Conservation (phyloP, 2,329 filamentous ascomycete species). For the Colletotrichum cuscutae region DNA sequence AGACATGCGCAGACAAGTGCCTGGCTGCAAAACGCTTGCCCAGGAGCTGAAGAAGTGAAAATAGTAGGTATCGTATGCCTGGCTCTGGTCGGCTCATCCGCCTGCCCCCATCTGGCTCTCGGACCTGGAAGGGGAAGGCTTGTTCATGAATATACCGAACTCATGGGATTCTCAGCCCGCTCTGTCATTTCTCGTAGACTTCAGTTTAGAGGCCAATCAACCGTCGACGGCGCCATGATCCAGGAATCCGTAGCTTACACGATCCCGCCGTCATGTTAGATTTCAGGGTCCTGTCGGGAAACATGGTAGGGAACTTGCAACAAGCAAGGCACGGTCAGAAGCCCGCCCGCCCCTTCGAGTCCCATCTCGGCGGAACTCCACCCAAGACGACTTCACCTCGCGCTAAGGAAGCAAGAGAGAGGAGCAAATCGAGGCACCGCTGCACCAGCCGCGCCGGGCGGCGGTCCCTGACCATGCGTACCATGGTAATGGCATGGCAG, state of each 20-base stretch:
- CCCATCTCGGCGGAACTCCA: constrained; percentile 34
- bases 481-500: constrained; percentile 16
- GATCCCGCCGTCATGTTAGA: constrained; percentile 21
- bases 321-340: constrained; percentile 31
- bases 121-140: background rate
- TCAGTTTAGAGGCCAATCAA: background rate
- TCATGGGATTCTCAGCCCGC: background rate
- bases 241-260: constrained; percentile 17
- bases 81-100: background rate
- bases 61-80: background rate
- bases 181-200: background rate
- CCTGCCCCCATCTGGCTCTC: background rate
- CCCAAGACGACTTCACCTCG: constrained; percentile 7
- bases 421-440: constrained; percentile 21
- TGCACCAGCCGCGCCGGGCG: constrained; percentile 17
- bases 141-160: background rate
- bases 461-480: constrained; percentile 13
- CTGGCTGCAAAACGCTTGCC: background rate
- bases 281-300: constrained; percentile 33
- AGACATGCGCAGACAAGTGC: constrained; percentile 1
- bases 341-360: constrained; percentile 15
- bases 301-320: constrained; percentile 30
- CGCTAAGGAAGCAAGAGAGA: constrained; percentile 23
- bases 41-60: background rate
- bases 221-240: constrained; percentile 7